Base-by-base conservation (phyloP, 192 early-diverging fungal species). In the Coemansia sp. region DNA sequence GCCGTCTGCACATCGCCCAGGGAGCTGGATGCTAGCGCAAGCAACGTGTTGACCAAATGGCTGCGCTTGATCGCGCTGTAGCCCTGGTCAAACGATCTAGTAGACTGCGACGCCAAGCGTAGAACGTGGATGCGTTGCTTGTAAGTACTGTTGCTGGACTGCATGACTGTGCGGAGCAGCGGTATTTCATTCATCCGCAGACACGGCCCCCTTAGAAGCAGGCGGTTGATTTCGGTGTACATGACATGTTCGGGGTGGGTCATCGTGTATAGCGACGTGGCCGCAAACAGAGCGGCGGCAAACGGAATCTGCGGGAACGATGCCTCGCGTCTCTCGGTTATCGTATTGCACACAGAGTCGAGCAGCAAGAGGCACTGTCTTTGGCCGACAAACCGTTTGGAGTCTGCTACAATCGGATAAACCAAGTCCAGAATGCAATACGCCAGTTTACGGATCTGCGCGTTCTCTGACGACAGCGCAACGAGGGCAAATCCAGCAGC, bases 191-290 rank as follows among this genome's bases (percentile, higher is more conserved):
- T 36, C 35, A 65, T 33, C 1, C 59, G 54, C 62, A 82, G 25
- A 35, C 41, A 73, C 5, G 80, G 75, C 2, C 64, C 65, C 43
- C 55, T 59, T 23, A 82, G 50, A 9, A 82, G 57, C 20, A 74
- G 61, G 9, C 62, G 67, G 43, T 77, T 74, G 50, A 77, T 33
- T 1, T 59, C 55, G 10, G 43, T 46, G 48, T 67, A 82, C 68
- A 82, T 73, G 52, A 52, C 45, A 17, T 82, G 80, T 13, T 74
- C 80, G 0, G 80, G 80, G 9, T 63, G 80, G 56, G 78, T 48
- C 69, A 70, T 61, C 19, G 68, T 49, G 1, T 59, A 43, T 40
- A 82, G 59, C 29, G 80, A 65, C 7, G 69, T 66, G 20, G 80
- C 75, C 0, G 61, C 69, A 65, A 82, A 82, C 42, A 82, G 25